A percentile compares a stretch with the other conserved stretches of the same genome.
These are phyloP conservation scores for Epipyxis sp. DNA, from an alignment of 108 stramenopile species.

Conservation along the genomic window DNA sequence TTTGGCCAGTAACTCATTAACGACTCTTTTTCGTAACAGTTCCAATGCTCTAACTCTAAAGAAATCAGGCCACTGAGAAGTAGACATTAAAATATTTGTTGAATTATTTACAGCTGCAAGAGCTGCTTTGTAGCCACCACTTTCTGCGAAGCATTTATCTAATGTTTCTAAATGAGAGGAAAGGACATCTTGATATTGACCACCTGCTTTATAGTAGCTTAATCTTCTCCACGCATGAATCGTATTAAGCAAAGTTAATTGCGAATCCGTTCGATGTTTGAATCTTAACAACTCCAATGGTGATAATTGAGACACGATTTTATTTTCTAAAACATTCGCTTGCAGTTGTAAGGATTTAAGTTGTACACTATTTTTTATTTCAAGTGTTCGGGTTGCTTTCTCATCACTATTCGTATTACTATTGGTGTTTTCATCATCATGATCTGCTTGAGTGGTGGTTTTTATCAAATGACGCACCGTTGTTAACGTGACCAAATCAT, in stretches of 20 bases:
- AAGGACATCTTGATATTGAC: not conserved
- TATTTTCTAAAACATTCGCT: not conserved
- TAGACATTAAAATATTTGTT: slow-evolving; percentile 1
- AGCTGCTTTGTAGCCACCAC: not conserved
- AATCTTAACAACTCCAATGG: not conserved
- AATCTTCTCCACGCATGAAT: not conserved
- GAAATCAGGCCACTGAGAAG: not conserved
- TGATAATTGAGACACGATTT: not conserved
- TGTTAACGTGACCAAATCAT: not conserved
- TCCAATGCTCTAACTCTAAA: not conserved
- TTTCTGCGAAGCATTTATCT: not conserved
- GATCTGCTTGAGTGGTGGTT: too few relatives aligned
- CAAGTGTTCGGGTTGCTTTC: too few relatives aligned
- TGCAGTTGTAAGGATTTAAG: not conserved
- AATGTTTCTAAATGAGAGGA: not conserved
- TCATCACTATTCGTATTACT: too few relatives aligned
- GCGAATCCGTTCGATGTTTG: not conserved
- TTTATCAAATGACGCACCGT: too few relatives aligned
- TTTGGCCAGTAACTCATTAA: too few relatives aligned
- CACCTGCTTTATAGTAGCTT: not conserved
- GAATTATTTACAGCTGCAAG: not conserved
- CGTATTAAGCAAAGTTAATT: not conserved
- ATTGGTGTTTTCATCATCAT: too few relatives aligned
- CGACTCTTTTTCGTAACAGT: not conserved
- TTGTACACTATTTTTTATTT: not conserved